Conservation (phyloP, 2,329 filamentous ascomycete species). For the Acephala macrosclerotiorum region DNA sequence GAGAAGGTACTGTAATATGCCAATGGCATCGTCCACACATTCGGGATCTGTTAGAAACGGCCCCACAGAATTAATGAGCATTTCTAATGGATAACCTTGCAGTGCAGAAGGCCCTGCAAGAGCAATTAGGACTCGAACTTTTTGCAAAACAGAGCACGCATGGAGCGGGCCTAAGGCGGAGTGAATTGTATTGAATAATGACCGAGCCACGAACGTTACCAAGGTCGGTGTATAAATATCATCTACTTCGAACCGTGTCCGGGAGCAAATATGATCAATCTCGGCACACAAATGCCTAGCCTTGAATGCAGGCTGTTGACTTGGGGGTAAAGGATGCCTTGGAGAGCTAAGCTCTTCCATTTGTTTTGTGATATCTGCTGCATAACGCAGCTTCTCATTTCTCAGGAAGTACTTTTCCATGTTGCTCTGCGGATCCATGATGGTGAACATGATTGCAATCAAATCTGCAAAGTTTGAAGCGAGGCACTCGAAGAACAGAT, state of each 20-base stretch:
- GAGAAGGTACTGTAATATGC: conserved; percentile 85
- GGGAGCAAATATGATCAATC: conserved; percentile 78
- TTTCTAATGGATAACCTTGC: conserved; percentile 84
- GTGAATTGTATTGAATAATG: conserved; percentile 81
- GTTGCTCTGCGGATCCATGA: conserved; percentile 79
- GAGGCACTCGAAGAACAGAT: conserved; percentile 68
- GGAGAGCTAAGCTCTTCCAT: conserved; percentile 78
- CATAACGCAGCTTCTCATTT: conserved; percentile 63
- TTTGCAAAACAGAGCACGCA: conserved; percentile 85
- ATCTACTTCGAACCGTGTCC: conserved; percentile 69
- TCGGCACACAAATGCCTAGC: conserved; percentile 79
- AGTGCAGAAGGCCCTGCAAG: conserved; percentile 78
- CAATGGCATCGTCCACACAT: conserved; percentile 90
- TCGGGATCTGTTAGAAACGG: conserved; percentile 83
- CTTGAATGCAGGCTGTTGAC: conserved; percentile 87
- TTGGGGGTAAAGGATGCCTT: conserved; percentile 69
- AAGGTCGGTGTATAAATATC: conserved; percentile 79
- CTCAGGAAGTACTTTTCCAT: conserved; percentile 73
- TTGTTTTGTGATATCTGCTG: conserved; percentile 68
- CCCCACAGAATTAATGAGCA: conserved; percentile 83
- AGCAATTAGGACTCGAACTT: conserved; percentile 81
- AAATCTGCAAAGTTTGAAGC: conserved; percentile 78
- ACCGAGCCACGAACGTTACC: conserved; percentile 77
- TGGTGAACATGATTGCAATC: conserved; percentile 76
- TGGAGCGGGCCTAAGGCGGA: conserved; percentile 86